Evolutionary conservation across 306 rosid species (phyloP).

Genomic region (Cucurbita maxima): DNA sequence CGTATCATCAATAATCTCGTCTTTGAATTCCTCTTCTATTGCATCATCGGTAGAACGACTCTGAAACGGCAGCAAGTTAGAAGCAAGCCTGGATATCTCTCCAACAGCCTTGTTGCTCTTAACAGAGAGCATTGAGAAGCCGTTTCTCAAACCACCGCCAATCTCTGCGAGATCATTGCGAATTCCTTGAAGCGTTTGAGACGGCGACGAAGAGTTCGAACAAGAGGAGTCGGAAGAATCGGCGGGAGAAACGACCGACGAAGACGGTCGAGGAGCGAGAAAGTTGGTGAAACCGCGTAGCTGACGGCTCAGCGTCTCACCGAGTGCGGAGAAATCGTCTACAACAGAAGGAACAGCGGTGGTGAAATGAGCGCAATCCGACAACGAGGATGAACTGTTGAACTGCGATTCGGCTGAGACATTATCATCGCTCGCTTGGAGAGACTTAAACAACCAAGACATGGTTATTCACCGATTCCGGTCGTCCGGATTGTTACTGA

Average conservation of each 20-base stretch:
- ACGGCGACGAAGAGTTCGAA: not conserved
- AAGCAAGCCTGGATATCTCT: constrained; percentile 61
- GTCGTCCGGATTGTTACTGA: not conserved
- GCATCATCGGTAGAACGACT: constrained; percentile 10
- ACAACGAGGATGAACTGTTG: constrained; percentile 9
- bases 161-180: constrained; percentile 85
- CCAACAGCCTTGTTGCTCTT: constrained; percentile 52
- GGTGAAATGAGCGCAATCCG: constrained; percentile 9
- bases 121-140: constrained; percentile 58
- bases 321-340: constrained; percentile 41
- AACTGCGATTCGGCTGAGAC: constrained; percentile 1
- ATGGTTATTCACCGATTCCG: constrained; percentile 11
- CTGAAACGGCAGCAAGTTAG: constrained; percentile 40
- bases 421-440: constrained; percentile 22
- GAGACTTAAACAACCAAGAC: constrained; percentile 73
- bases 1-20: constrained; percentile 12
- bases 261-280: constrained; percentile 67
- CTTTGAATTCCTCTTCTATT: constrained; percentile 11
- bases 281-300: constrained; percentile 76
- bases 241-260: constrained; percentile 11
- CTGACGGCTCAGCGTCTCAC: constrained; percentile 33
- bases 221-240: constrained; percentile 5
- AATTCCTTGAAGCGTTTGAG: constrained; percentile 46
- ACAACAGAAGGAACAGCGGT: constrained; percentile 20
- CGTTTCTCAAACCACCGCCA: constrained; percentile 57